Base-by-base conservation (phyloP, 192 early-diverging fungal genomes). In the Linnemannia hyalina region DNA sequence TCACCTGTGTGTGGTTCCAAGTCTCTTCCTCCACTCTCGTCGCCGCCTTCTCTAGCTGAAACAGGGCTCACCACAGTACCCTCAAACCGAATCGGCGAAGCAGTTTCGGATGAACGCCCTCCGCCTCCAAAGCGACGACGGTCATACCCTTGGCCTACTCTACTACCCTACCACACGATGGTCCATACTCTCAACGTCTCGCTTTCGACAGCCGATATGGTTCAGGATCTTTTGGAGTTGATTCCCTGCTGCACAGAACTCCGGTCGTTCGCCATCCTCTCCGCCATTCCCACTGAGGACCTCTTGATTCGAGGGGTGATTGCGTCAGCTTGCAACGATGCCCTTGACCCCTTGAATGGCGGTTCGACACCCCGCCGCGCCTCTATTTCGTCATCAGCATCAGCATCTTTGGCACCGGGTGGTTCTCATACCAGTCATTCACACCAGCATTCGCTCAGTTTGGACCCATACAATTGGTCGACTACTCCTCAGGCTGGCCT, bases 131-230 rank as follows among this genome's bases (percentile, higher is more conserved):
- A 57, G n/a, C 54, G 84, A 20, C 38, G 84, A 42, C 80, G 77
- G 72, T 86, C 84, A 15, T 86, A 86, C 44, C 84, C 84, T 23
- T 86, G 84, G 84, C 84, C 84, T 75, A 86, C 84, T 0, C 74
- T 86, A 1, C 44, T 86, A 22, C 84, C 79, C 7, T 86, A 86
- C 42, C 84, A 86, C 35, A 74, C 75, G 29, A 86, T 86, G 84
- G 63, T 86, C 18, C 84, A 77, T 26, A 68, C 57, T 0, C 80
- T 86, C 22, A n/a, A 75, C 6, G 79, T 86, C 8, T 86, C 79
- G 0, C 42, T 86, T 18, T 86, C 84, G 38, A 86, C 72, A 32
- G 46, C 74, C 7, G 76, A 78, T 13, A 81, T 86, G 84, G 68
- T 81, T 13, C 84, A 81, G 26, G 84, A 86, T 49, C 73, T 86